phyloP scores from a whole-genome alignment of 2,329 filamentous ascomycete genomes.

The Aspergillus transmontanensis region DNA sequence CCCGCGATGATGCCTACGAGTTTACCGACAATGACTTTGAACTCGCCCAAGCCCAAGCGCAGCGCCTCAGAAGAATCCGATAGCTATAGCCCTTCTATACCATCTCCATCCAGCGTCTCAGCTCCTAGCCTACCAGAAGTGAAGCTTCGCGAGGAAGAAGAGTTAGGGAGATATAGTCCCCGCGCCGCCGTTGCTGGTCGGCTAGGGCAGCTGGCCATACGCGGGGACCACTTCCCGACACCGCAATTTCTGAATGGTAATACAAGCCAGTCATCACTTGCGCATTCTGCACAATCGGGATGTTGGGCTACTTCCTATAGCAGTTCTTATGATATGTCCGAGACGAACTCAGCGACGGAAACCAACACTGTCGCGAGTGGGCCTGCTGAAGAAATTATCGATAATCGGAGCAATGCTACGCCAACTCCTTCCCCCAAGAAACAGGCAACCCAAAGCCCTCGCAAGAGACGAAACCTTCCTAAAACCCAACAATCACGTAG shows the following conservation, averaged over 20 bases:
- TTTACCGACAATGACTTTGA: slow-evolving; percentile 26
- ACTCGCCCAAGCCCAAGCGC: slow-evolving; percentile 40
- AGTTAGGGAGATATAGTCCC: slow-evolving; percentile 40
- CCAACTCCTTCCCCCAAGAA: slow-evolving; percentile 23
- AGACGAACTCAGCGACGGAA: slow-evolving; percentile 16
- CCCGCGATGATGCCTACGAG: slow-evolving; percentile 36
- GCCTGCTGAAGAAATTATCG: slow-evolving; percentile 14
- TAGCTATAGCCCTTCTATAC: slow-evolving; percentile 31
- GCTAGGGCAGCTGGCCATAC: slow-evolving; percentile 44
- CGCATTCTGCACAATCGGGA: slow-evolving; percentile 16
- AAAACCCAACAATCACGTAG: slow-evolving; percentile 30
- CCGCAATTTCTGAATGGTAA: slow-evolving; percentile 18
- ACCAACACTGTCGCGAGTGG: slow-evolving; percentile 10
- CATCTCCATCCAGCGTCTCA: slow-evolving; percentile 37
- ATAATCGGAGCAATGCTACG: slow-evolving; percentile 13
- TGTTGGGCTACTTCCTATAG: slow-evolving; percentile 13
- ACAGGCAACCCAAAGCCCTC: slow-evolving; percentile 21
- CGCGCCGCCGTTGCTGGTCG: slow-evolving; percentile 42
- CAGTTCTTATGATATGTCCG: slow-evolving; percentile 23
- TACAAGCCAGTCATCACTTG: slow-evolving; percentile 12
- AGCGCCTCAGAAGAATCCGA: slow-evolving; percentile 36
- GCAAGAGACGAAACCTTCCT: slow-evolving; percentile 27
- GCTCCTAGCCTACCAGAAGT: slow-evolving; percentile 33
- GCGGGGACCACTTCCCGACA: slow-evolving; percentile 30
- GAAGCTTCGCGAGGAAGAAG: slow-evolving; percentile 34